Conservation (phyloP, 345 rosid genomes). For the Carallia brachiata region DNA sequence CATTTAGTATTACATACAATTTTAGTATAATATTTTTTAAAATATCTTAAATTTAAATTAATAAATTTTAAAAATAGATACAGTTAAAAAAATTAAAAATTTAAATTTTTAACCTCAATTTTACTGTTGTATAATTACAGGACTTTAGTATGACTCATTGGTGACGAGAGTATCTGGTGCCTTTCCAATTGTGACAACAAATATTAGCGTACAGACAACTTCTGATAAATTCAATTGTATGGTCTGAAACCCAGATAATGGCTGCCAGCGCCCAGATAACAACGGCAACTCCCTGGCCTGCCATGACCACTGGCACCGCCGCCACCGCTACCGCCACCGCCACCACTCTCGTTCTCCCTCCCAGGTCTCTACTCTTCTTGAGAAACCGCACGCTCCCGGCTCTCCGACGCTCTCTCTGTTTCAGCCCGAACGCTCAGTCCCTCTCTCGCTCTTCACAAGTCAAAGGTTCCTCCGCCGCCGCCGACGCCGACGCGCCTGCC, state of each 20-base stretch:
- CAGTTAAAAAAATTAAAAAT: no score
- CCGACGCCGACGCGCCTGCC: slow-evolving; percentile 26
- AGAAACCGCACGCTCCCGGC: slow-evolving; percentile 25
- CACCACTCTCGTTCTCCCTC: slow-evolving; percentile 33
- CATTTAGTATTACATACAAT: no score
- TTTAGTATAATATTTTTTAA: no score
- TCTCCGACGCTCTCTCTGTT: slow-evolving; percentile 34
- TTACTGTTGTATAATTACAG: no score
- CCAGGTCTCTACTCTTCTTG: slow-evolving; percentile 51
- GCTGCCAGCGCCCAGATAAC: slow-evolving; percentile 34
- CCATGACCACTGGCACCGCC: slow-evolving; percentile 28
- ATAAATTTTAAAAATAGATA: no score
- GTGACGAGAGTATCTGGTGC: no score
- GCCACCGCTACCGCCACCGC: slow-evolving; percentile 1
- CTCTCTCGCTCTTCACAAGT: slow-evolving; percentile 51
- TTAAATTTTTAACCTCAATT: no score
- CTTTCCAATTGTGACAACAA: no score
- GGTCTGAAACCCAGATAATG: slow-evolving; percentile 43
- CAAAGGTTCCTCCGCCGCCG: slow-evolving; percentile 52
- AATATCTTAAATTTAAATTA: no score
- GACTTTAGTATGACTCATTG: no score
- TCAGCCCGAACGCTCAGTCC: slow-evolving; percentile 33
- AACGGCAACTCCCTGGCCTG: slow-evolving; percentile 25
- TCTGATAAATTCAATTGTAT: slow-evolving; percentile 24
- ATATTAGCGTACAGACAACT: no score